Percentiles rank a stretch among this genome's conserved stretches.
phyloP scores from a whole-genome alignment of 2,329 filamentous ascomycete species.

The Fusarium falciforme region DNA sequence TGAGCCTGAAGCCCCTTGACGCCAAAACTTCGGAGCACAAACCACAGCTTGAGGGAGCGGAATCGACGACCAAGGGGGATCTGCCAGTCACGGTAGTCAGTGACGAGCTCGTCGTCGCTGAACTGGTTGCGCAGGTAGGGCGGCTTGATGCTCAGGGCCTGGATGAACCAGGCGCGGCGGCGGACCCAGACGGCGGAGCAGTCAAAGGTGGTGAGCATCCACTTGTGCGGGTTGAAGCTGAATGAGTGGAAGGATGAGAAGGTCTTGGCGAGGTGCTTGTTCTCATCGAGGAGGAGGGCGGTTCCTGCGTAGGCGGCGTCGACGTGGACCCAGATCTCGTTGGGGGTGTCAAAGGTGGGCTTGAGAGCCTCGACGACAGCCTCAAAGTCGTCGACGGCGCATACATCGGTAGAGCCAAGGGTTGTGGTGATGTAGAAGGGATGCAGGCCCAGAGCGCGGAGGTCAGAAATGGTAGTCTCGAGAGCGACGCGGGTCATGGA shows the following conservation, averaged over 20 bases:
- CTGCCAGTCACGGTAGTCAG: constrained; percentile 97
- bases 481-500: constrained; percentile 76
- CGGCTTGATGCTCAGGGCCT: constrained; percentile 81
- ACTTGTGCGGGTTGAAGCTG: constrained; percentile 98
- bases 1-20: constrained; percentile 79
- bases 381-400: constrained; percentile 84
- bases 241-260: constrained; percentile 84
- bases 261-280: constrained; percentile 73
- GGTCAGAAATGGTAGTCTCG: constrained; percentile 70
- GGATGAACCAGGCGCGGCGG: constrained; percentile 79
- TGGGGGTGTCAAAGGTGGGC: constrained; percentile 43
- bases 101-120: constrained; percentile 85
- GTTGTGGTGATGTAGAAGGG: constrained; percentile 90
- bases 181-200: constrained; percentile 83
- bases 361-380: constrained; percentile 68
- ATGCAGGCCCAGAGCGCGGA: constrained; percentile 75
- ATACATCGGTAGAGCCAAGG: constrained; percentile 88
- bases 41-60: constrained; percentile 93
- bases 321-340: constrained; percentile 87
- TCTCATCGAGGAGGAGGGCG: constrained; percentile 84
- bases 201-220: constrained; percentile 95
- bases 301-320: constrained; percentile 94
- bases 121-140: constrained; percentile 85
- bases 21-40: constrained; percentile 87
- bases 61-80: constrained; percentile 92